phyloP scores from a whole-genome alignment of 441 rosid species.

The Biscutella laevigata region DNA sequence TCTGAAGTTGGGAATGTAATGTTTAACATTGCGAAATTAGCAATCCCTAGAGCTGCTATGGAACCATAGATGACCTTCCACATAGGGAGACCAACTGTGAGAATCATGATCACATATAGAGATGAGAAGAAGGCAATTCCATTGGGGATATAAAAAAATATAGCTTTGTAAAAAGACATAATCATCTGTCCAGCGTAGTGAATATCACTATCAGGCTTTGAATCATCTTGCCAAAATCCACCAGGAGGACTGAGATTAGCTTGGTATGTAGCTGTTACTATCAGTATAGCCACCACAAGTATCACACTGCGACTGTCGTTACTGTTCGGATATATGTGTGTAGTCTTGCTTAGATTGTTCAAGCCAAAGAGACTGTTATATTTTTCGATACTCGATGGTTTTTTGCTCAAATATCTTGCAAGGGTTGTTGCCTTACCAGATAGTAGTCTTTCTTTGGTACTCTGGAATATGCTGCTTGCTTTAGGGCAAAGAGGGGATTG shows the following conservation, averaged over 20 bases:
- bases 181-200: conserved; percentile 20
- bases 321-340: neutral
- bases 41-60: neutral
- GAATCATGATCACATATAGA: conserved; percentile 1
- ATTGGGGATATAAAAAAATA: conserved; percentile 6
- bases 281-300: conserved; percentile 28
- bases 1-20: neutral
- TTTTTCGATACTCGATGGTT: conserved; percentile 15
- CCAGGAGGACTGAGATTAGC: conserved; percentile 27
- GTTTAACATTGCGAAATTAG: neutral
- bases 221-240: conserved; percentile 20
- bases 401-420: conserved; percentile 9
- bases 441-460: conserved; percentile 10
- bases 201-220: no score
- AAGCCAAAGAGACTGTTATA: conserved; percentile 5
- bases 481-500: neutral
- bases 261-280: conserved; percentile 30
- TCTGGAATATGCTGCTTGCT: neutral
- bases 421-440: neutral
- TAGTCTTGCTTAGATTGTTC: neutral
- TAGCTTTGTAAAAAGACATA: neutral
- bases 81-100: conserved; percentile 17
- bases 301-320: conserved; percentile 9
- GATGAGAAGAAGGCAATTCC: conserved; percentile 21
- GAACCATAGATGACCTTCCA: conserved; percentile 2